phyloP scores from a whole-genome alignment of 2,329 filamentous ascomycete species.

The Tolypocladium tundrense region DNA sequence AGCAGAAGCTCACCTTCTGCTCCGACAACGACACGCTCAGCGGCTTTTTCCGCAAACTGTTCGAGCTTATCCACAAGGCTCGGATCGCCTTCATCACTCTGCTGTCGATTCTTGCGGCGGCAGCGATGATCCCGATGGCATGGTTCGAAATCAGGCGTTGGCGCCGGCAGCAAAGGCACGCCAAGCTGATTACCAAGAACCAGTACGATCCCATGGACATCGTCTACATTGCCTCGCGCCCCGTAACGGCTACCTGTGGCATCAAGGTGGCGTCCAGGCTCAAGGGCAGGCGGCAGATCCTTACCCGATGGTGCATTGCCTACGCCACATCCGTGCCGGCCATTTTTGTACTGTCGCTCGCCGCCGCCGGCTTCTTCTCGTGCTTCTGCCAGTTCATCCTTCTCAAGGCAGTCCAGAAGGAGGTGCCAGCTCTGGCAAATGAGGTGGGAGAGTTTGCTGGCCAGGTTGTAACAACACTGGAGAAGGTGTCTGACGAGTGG shows the following conservation, averaged over 20 bases:
- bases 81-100: conserved; percentile 69
- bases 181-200: conserved; percentile 53
- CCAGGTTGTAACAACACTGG: conserved; percentile 62
- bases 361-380: conserved; percentile 69
- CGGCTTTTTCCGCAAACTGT: conserved; percentile 70
- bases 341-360: conserved; percentile 77
- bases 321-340: conserved; percentile 81
- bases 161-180: conserved; percentile 60
- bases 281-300: conserved; percentile 54
- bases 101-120: conserved; percentile 58
- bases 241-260: conserved; percentile 62
- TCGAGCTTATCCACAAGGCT: conserved; percentile 54
- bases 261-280: conserved; percentile 60
- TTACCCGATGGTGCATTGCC: conserved; percentile 73
- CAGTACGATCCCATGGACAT: conserved; percentile 76
- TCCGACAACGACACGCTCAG: conserved; percentile 73
- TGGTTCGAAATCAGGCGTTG: conserved; percentile 72
- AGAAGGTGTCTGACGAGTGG: conserved; percentile 68
- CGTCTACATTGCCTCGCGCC: conserved; percentile 76
- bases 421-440: conserved; percentile 63
- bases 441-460: conserved; percentile 73
- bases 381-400: conserved; percentile 76
- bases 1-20: conserved; percentile 79
- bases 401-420: conserved; percentile 60
- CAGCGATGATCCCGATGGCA: conserved; percentile 69